Evolutionary conservation across 331 rosid species (phyloP).

Genomic region (Pyracantha coccinea): DNA sequence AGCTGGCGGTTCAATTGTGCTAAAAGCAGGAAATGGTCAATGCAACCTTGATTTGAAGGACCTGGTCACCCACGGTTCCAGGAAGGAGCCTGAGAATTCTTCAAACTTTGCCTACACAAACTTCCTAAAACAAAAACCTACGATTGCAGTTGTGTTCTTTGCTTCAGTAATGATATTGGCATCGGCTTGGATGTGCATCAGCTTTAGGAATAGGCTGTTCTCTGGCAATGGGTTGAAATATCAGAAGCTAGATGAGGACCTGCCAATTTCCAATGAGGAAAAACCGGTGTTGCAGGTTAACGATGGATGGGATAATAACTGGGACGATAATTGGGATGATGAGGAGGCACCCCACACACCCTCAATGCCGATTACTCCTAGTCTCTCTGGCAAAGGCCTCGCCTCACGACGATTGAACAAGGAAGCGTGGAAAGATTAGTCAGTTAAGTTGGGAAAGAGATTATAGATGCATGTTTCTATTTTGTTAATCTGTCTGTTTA

Average conservation of each 20-base stretch:
- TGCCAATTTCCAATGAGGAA: constrained; percentile 23
- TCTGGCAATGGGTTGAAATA: constrained; percentile 14
- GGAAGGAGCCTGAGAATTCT: constrained; percentile 10
- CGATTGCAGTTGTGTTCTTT: constrained; percentile 15
- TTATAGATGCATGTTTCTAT: not conserved
- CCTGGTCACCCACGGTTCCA: constrained; percentile 7
- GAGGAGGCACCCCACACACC: constrained; percentile 46
- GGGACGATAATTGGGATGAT: constrained; percentile 46
- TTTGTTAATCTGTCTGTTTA: not conserved
- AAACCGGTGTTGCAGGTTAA: constrained; percentile 14
- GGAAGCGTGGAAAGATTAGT: constrained; percentile 43
- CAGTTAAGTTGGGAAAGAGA: not conserved
- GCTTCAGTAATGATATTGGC: constrained; percentile 22
- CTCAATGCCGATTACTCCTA: constrained; percentile 32
- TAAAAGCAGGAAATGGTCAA: constrained; percentile 23
- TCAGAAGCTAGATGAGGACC: constrained; percentile 35
- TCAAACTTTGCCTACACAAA: constrained; percentile 12
- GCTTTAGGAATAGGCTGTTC: constrained; percentile 15
- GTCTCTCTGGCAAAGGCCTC: constrained; percentile 33
- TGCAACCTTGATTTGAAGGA: constrained; percentile 42
- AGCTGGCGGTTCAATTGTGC: constrained; percentile 14
- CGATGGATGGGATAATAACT: constrained; percentile 44
- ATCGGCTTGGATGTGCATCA: constrained; percentile 22
- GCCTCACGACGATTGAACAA: constrained; percentile 41
- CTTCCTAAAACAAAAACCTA: constrained; percentile 17